These are phyloP conservation scores for Fusarium foetens DNA, from an alignment of 2,329 filamentous ascomycete species.

Conservation along the genomic window DNA sequence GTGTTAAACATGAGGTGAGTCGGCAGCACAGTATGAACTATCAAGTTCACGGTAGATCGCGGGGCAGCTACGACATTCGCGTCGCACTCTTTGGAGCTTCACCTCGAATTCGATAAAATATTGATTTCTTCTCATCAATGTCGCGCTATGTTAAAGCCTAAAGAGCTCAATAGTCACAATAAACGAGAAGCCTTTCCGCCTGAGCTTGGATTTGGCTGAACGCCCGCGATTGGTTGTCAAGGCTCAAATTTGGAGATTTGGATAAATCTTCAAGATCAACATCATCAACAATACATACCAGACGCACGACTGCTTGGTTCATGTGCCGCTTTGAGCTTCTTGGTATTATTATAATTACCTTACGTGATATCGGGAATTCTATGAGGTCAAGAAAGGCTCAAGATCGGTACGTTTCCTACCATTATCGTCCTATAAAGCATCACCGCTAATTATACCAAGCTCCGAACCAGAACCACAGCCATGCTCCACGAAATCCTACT, in stretches of 20 bases:
- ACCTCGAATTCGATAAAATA: neutral
- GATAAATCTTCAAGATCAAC: neutral
- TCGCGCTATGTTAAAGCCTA: slow-evolving; percentile 9
- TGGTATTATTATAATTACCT: slow-evolving; percentile 60
- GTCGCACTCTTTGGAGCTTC: slow-evolving; percentile 31
- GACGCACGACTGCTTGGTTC: slow-evolving; percentile 15
- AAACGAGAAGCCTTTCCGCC: neutral
- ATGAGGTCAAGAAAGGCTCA: slow-evolving; percentile 50
- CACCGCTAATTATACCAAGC: slow-evolving; percentile 31
- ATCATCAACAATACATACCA: neutral
- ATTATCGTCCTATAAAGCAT: neutral
- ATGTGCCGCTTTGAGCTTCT: slow-evolving; percentile 68
- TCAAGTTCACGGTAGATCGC: slow-evolving; percentile 30
- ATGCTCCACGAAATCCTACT: slow-evolving; percentile 99
- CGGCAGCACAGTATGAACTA: slow-evolving; percentile 1
- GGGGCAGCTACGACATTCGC: slow-evolving; percentile 37
- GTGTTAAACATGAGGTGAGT: neutral
- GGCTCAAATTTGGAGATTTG: neutral
- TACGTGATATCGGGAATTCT: slow-evolving; percentile 56
- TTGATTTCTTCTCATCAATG: neutral
- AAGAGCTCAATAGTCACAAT: neutral
- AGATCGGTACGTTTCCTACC: slow-evolving; percentile 32
- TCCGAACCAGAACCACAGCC: slow-evolving; percentile 23
- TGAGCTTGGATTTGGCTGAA: slow-evolving; percentile 12
- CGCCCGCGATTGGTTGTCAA: neutral